Conservation (phyloP, 2,329 filamentous ascomycete species). For the Gaeumannomyces sp. region DNA sequence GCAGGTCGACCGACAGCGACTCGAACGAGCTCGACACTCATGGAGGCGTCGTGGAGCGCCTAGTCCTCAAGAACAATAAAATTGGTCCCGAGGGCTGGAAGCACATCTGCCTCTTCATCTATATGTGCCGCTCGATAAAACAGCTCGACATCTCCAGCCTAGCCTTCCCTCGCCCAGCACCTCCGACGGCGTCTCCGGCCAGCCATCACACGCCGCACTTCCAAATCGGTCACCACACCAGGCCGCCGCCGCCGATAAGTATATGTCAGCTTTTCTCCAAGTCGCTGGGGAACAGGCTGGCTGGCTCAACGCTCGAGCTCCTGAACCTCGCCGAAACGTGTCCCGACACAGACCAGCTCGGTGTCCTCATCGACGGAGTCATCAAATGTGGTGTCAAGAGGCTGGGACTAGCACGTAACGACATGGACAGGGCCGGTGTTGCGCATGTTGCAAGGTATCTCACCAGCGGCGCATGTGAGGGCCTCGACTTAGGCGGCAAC, state of each 20-base stretch:
- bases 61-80: conserved; percentile 89
- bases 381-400: conserved; percentile 70
- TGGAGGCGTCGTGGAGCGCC: conserved; percentile 74
- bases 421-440: conserved; percentile 67
- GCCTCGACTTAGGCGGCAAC: conserved; percentile 84
- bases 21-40: conserved; percentile 37
- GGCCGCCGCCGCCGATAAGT: conserved; percentile 34
- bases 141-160: conserved; percentile 82
- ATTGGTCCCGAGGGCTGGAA: conserved; percentile 86
- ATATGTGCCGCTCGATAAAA: conserved; percentile 82
- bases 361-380: conserved; percentile 74
- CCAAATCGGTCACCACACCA: conserved; percentile 6
- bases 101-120: conserved; percentile 81
- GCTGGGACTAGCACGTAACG: conserved; percentile 77
- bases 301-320: conserved; percentile 70
- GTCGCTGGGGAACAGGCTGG: conserved; percentile 70
- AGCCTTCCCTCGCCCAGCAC: conserved; percentile 44
- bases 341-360: conserved; percentile 63
- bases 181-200: neutral
- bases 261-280: conserved; percentile 63
- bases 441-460: conserved; percentile 73
- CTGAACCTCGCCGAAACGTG: conserved; percentile 77
- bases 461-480: conserved; percentile 71
- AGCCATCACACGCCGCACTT: neutral
- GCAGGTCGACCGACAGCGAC: conserved; percentile 32